phyloP scores from a whole-genome alignment of 2,329 filamentous ascomycete genomes.

The Venturia aucupariae region DNA sequence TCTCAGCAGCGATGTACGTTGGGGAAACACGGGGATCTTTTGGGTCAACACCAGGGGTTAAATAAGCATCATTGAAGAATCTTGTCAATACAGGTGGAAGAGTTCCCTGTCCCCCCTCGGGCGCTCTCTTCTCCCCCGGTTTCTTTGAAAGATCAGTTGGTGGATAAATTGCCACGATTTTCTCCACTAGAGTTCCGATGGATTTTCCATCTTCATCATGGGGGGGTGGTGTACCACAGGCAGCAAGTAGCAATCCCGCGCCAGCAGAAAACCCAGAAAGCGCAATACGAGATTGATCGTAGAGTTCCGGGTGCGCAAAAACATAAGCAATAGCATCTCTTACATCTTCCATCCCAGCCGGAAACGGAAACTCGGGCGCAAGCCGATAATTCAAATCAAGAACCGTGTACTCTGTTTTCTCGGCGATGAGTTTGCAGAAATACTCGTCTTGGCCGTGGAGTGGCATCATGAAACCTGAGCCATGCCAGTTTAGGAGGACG shows the following conservation, averaged over 20 bases:
- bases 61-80: slow-evolving; percentile 29
- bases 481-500: slow-evolving; percentile 28
- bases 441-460: slow-evolving; percentile 32
- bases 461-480: slow-evolving; percentile 26
- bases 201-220: slow-evolving; percentile 16
- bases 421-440: slow-evolving; percentile 29
- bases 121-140: slow-evolving; percentile 23
- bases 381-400: slow-evolving; percentile 8
- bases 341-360: neutral
- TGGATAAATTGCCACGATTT: slow-evolving; percentile 27
- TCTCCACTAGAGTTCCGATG: slow-evolving; percentile 15
- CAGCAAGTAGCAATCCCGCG: slow-evolving; percentile 29
- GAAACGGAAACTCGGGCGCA: slow-evolving; percentile 8
- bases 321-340: slow-evolving; percentile 18
- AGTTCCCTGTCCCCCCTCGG: slow-evolving; percentile 19
- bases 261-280: slow-evolving; percentile 35
- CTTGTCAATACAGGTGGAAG: slow-evolving; percentile 19
- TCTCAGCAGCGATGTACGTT: slow-evolving; percentile 20
- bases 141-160: slow-evolving; percentile 25
- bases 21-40: slow-evolving; percentile 30
- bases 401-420: slow-evolving; percentile 17
- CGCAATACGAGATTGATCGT: slow-evolving; percentile 23
- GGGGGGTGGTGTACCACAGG: slow-evolving; percentile 20
- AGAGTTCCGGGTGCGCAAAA: slow-evolving; percentile 22
- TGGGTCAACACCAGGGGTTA: slow-evolving; percentile 20